These are phyloP conservation scores for Phymatotrichopsis omnivora DNA, from an alignment of 2,329 filamentous ascomycete genomes.

Conservation along the genomic window DNA sequence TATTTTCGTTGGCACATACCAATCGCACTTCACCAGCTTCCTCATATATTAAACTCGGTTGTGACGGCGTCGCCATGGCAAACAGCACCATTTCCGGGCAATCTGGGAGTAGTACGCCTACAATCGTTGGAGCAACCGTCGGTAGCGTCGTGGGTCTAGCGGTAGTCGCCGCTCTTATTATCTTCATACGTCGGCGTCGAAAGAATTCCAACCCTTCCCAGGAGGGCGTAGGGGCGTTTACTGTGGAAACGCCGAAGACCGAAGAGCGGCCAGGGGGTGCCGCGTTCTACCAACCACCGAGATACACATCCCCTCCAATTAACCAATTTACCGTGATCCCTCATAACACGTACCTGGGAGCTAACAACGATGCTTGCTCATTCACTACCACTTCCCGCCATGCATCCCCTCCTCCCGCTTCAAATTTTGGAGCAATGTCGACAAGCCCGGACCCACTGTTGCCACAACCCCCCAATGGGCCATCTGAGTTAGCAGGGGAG, in stretches of 20 bases:
- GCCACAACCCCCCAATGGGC: too few species aligned
- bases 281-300: too few species aligned
- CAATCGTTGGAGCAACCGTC: conserved; percentile 18
- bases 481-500: too few species aligned
- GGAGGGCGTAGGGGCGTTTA: not conserved
- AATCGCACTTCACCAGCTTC: conserved; percentile 2
- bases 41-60: conserved; percentile 5
- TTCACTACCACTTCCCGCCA: too few species aligned
- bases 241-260: not conserved
- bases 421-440: too few species aligned
- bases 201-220: not conserved
- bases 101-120: not conserved
- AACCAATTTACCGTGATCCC: too few species aligned
- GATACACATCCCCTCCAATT: too few species aligned
- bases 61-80: not conserved
- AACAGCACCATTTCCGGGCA: not conserved
- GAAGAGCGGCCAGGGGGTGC: not conserved
- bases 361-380: too few species aligned
- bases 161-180: conserved; percentile 1
- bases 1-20: conserved; percentile 18
- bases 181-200: conserved; percentile 17
- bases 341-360: too few species aligned
- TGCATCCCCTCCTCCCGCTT: too few species aligned
- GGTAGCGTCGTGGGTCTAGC: conserved; percentile 15
- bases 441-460: too few species aligned